These are phyloP conservation scores for Fusarium albosuccineum DNA, from an alignment of 2,329 filamentous ascomycete species.

Conservation along the genomic window DNA sequence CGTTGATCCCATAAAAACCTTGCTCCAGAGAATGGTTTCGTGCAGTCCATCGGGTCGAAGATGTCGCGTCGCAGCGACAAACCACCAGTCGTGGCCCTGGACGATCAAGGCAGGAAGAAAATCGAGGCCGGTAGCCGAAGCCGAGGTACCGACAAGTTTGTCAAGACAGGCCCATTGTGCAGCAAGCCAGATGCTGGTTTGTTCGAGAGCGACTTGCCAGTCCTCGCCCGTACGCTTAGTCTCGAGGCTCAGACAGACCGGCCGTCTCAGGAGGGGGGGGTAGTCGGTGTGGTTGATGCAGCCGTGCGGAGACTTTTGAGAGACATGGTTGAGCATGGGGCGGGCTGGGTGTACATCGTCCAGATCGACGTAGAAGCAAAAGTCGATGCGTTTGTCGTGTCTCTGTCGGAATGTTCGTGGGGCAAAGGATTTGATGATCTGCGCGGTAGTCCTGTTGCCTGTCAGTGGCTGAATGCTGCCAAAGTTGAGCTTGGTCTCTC, in stretches of 20 bases:
- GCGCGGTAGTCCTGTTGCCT: background rate
- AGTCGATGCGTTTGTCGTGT: background rate
- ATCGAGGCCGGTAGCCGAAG: background rate
- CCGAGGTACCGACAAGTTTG: background rate
- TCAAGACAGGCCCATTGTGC: slow-evolving; percentile 3
- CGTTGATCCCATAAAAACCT: background rate
- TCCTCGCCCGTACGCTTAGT: background rate
- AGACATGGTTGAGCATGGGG: background rate
- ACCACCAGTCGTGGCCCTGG: background rate
- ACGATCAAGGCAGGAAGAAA: slow-evolving; percentile 2
- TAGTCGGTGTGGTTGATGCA: slow-evolving; percentile 1
- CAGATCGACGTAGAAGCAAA: slow-evolving; percentile 4
- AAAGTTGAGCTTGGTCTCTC: background rate
- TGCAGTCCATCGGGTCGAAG: background rate
- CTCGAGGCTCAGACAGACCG: background rate
- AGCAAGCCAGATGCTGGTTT: slow-evolving; percentile 1
- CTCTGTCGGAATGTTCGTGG: background rate
- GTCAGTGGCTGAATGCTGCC: background rate
- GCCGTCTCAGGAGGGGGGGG: background rate
- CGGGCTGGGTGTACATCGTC: background rate
- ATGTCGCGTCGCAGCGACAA: background rate
- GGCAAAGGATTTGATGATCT: background rate
- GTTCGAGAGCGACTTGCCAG: slow-evolving; percentile 2
- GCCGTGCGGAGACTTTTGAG: background rate
- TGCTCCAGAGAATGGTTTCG: slow-evolving; percentile 1